phyloP scores from a whole-genome alignment of 23 red algal species.

The Agarophyton chilense region DNA sequence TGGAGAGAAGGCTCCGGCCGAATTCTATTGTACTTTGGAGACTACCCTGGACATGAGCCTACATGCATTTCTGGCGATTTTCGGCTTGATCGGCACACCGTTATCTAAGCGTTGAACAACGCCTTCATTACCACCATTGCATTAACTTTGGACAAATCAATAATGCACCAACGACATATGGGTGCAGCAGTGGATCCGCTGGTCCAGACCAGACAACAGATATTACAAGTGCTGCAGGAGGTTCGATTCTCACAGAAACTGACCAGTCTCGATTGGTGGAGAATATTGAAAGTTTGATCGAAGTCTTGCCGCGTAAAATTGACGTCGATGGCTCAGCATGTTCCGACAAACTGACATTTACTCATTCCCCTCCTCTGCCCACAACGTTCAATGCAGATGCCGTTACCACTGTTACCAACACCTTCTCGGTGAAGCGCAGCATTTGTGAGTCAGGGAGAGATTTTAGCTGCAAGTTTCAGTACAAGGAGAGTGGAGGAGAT shows the following conservation, averaged over 20 bases:
- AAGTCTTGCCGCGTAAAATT: not conserved
- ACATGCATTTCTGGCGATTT: constrained; percentile 22
- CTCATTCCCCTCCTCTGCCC: constrained; percentile 10
- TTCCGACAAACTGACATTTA: not conserved
- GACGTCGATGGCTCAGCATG: not conserved
- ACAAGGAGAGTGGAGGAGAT: constrained; percentile 3
- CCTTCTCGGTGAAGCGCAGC: not conserved
- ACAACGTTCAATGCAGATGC: not conserved
- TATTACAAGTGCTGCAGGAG: constrained; percentile 18
- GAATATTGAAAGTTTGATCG: not conserved
- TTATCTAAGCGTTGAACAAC: constrained; percentile 7
- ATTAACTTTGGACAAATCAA: constrained; percentile 16
- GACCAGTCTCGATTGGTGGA: not conserved
- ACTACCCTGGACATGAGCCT: constrained; percentile 51
- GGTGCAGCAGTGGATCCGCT: not conserved
- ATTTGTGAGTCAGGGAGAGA: not conserved
- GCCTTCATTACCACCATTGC: constrained; percentile 19
- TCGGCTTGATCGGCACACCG: not conserved
- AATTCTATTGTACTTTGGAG: constrained; percentile 59
- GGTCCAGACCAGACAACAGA: not conserved
- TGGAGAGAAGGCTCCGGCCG: constrained; percentile 19
- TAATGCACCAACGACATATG: not conserved
- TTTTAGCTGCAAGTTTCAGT: constrained; percentile 25
- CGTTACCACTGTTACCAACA: constrained; percentile 8
- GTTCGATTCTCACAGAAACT: not conserved